A percentile compares a stretch with the other conserved stretches of the same genome.
phyloP scores from a whole-genome alignment of 768 basidiomycete species.

The Lyophyllum semitale region DNA sequence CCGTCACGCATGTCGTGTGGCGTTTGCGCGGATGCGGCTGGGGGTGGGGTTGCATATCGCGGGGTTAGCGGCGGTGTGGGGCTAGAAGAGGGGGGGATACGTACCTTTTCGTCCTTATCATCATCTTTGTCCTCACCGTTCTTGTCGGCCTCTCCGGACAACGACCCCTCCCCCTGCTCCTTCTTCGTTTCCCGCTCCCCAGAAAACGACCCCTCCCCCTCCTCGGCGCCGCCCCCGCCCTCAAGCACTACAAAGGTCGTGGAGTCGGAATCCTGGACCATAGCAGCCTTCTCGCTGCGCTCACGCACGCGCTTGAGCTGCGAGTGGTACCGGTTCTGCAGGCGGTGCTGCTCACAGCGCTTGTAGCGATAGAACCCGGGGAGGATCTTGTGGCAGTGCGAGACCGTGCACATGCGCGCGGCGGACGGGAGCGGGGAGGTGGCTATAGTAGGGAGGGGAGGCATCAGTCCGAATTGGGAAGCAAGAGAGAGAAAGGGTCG shows the following conservation, averaged over 20 bases:
- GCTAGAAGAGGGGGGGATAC: not conserved
- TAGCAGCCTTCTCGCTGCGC: conserved; percentile 13
- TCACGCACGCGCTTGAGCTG: conserved; percentile 50
- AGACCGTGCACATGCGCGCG: conserved; percentile 57
- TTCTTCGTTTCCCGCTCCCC: conserved; percentile 11
- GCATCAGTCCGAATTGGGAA: conserved; percentile 1
- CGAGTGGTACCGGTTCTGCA: conserved; percentile 57
- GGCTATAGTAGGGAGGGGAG: too few species aligned
- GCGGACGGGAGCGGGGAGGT: conserved; percentile 25
- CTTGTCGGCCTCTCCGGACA: too few species aligned
- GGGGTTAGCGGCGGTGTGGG: not conserved
- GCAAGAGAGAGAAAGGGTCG: not conserved
- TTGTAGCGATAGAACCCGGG: conserved; percentile 49
- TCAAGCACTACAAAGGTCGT: too few species aligned
- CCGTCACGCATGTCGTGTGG: conserved; percentile 35
- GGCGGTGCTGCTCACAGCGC: conserved; percentile 55
- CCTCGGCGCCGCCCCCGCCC: not conserved
- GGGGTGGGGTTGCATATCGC: not conserved
- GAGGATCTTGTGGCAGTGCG: conserved; percentile 55
- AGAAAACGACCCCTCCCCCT: not conserved
- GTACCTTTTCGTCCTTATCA: not conserved
- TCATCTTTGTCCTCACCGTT: not conserved
- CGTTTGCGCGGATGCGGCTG: conserved; percentile 14
- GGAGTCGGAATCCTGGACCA: conserved; percentile 12
- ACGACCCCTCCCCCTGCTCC: conserved; percentile 9